Evolutionary conservation across 495 filamentous ascomycete genomes (phyloP), one percentile per base, ranked within the genome.

Genomic region (Aspergillus funiculosus): DNA sequence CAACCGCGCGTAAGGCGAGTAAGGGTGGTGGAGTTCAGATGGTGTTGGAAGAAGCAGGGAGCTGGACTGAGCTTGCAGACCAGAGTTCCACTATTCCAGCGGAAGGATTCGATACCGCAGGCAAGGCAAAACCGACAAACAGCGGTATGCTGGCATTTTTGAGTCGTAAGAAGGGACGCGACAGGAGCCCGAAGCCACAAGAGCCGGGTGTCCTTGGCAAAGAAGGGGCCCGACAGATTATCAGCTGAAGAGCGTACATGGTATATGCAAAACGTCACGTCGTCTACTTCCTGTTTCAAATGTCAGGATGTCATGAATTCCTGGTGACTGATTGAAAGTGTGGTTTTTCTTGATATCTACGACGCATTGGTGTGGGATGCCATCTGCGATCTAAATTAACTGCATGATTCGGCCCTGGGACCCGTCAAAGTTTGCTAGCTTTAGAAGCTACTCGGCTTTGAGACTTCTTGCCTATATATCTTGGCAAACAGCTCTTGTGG

Each of bases 131-230:
- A 52, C 55, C 54, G 44, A 61, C 55, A 57, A 77, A 73, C 42
- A 81, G 79, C 24, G 89, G 89, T 28, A 89, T 97, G 78, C 79
- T 98, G 35, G 86, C 89, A 2, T 92, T 98, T 62, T 72, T 96
- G 43, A 82, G 74, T 27, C 74, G 90, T 46, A 94, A 92, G 71
- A 95, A 86, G 72, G 89, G 89, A 4, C 75, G 92, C 29, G 88
- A 89, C 37, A 79, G 85, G 58, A 95, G 90, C 59, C 92, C 92
- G 6, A 95, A 95, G 66, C 90, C 90, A 31, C 88, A 87, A 61
- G 92, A 98, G 60, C 74, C 87, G 13, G 92, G 92, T 38, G 90
- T 98, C 35, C 60, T 98, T 50, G 94, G 92, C 42, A 95, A 95
- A 58, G 92, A 98, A 59, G 92, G 92, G 5, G 89, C 92, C 14